Evolutionary conservation across 2,329 filamentous ascomycete species (phyloP), one percentile per base, ranked within the genome.

Genomic region (Sporothrix brasiliensis): DNA sequence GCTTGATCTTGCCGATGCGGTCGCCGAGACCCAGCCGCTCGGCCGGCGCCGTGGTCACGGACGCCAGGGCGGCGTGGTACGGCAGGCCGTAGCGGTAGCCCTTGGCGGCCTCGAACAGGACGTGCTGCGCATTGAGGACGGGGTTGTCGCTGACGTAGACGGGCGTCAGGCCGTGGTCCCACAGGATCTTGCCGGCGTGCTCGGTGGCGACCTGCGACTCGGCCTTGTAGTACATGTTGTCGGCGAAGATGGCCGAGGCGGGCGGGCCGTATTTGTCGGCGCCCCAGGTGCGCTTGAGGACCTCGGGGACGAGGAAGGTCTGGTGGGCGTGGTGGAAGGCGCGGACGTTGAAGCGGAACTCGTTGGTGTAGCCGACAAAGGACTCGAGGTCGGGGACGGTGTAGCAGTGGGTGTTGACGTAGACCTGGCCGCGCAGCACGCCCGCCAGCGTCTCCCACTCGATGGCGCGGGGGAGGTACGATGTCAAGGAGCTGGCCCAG

Each of bases 101-200:
- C 77, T 88, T 88, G 65, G 86, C 87, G 10, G 87, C 87, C 75
- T 89, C 89, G 63, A 90, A 89, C 0, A 91, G 80, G 3, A 91
- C 88, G 73, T 91, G 89, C 77, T 91, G 89, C 0, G 88, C 88
- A 74, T 91, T 91, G 69, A 91, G 78, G 0, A 91, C 88, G 0
- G 89, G 89, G 76, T 91, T 92, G 76, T 91, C 89, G 72, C 86
- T 88, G n/a, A 91, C 89, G 73, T 90, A 91, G 27, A 90, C 85
- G 0, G 88, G 84, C 0, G 88, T 90, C 44, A 92, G 81, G 34
- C 87, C 88, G 70, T 86, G 83, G 27, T 91, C 88, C 74, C 88
- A 88, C 0, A 92, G 82, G 4, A 88, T 83, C 76, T 90, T 91
- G 34, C 89, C 89, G 1, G 89, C 89, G 71, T 86, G 86, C 76